phyloP scores from a whole-genome alignment of 257 asterid species.

The Nicotiana noctiflora region DNA sequence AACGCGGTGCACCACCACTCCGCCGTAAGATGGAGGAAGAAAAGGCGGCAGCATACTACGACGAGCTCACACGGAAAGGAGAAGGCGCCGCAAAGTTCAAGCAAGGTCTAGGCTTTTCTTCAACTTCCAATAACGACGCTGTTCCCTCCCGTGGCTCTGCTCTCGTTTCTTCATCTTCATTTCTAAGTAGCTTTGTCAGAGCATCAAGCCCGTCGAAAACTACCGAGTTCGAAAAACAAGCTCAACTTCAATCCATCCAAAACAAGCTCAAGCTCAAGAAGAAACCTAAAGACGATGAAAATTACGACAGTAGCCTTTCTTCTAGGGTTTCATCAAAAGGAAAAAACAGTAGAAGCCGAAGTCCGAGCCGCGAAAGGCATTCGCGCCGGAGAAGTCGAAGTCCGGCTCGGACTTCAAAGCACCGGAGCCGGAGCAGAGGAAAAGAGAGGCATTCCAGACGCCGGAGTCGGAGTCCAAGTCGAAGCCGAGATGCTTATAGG shows the following conservation, averaged over 20 bases:
- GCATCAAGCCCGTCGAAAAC: conserved; percentile 68
- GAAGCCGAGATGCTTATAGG: conserved; percentile 27
- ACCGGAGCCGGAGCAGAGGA: conserved; percentile 24
- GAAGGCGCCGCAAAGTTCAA: conserved; percentile 87
- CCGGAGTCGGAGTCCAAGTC: conserved; percentile 33
- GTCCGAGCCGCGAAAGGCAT: conserved; percentile 1
- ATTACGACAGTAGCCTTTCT: neutral
- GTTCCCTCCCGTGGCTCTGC: conserved; percentile 63
- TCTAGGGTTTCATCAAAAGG: conserved; percentile 19
- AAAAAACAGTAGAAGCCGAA: neutral
- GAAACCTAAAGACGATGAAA: conserved; percentile 27
- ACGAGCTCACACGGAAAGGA: conserved; percentile 81
- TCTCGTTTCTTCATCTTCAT: conserved; percentile 51
- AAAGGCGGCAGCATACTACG: conserved; percentile 87
- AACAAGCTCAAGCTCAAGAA: conserved; percentile 55
- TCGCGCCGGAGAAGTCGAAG: conserved; percentile 2
- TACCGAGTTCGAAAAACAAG: conserved; percentile 43
- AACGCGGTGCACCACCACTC: conserved; percentile 7
- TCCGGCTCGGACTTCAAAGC: neutral
- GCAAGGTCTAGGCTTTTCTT: conserved; percentile 83
- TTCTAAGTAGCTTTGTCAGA: conserved; percentile 60
- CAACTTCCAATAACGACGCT: conserved; percentile 31
- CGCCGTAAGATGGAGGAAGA: conserved; percentile 70
- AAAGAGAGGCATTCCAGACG: conserved; percentile 16
- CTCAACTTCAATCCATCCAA: conserved; percentile 57